These are phyloP conservation scores for Lipomyces kockii DNA, from an alignment of 805 yeast species.

Conservation along the genomic window DNA sequence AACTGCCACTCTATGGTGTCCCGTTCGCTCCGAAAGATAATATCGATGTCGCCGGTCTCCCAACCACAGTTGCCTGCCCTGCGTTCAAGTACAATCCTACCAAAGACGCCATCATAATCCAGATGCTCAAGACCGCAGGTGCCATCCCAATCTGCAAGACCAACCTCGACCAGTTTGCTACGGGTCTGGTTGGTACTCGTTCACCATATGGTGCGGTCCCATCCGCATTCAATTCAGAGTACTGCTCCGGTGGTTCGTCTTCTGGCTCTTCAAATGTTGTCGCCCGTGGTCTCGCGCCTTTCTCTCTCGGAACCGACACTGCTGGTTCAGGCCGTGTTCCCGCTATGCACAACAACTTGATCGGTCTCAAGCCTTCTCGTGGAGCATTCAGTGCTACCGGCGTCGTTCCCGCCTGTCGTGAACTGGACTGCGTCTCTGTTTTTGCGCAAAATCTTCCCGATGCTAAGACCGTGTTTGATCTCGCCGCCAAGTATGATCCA, in stretches of 20 bases:
- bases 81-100: conserved; percentile 71
- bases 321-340: conserved; percentile 99
- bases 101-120: conserved; percentile 77
- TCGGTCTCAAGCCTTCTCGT: conserved; percentile 90
- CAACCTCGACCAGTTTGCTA: conserved; percentile 95
- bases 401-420: conserved; percentile 98
- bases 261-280: conserved; percentile 93
- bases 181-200: conserved; percentile 94
- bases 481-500: conserved; percentile 74
- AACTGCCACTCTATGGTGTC: conserved; percentile 79
- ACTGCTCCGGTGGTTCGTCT: conserved; percentile 93
- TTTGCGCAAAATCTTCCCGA: conserved; percentile 78
- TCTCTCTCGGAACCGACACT: conserved; percentile 93
- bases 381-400: conserved; percentile 87
- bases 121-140: conserved; percentile 78
- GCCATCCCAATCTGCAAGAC: conserved; percentile 94
- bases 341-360: conserved; percentile 89
- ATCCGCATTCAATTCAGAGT: conserved; percentile 70
- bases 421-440: conserved; percentile 88
- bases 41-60: conserved; percentile 79
- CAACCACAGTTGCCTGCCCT: conserved; percentile 98
- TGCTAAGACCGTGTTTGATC: conserved; percentile 74
- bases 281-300: conserved; percentile 84
- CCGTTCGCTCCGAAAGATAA: conserved; percentile 95
- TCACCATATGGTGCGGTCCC: conserved; percentile 93